Evolutionary conservation across 768 basidiomycete species (phyloP), one percentile per base, ranked within the genome.

Genomic region (Tremella yokohamensis): DNA sequence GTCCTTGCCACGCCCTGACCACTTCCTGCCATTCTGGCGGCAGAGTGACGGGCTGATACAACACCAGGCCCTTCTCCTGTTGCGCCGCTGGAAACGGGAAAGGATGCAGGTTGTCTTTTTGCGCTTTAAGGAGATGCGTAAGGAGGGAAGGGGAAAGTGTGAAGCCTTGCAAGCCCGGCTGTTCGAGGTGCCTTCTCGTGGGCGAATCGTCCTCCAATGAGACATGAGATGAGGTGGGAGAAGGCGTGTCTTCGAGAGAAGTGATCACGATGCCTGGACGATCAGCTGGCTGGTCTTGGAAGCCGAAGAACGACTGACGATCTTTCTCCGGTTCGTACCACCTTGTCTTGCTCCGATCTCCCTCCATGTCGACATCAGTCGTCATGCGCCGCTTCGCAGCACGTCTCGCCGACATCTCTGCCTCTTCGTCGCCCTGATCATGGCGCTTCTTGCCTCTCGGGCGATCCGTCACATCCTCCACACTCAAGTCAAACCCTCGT

Each of bases 321-420:
- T 72, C 70, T 56, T 66, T 69, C 49, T 72, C 70, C 39, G 68
- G 70, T 49, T 72, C 70, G 49, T 68, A 55, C 66, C 67, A 72
- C 25, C 40, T 42, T 8, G 65, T 69, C 24, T 53, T 53, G 9
- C 51, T 37, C 49, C 49, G 40, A n/a, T 59, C 34, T 42, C 56
- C 57, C 6, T 64, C 65, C 26, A 64, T 56, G 34, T 67, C 65
- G 60, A 64, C 57, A 37, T 65, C 70, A 51, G 45, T 49, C 55
- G 60, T 58, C 58, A 52, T 57, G n/a, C 47, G 37, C 52, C 52
- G 18, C 45, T 48, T 39, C 24, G 16, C 18, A 60, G 15, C 42
- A 48, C 44, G 24, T 40, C 38, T n/a, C 51, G 39, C 15, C 51
- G 15, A 26, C 38, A 20, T 48, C 60, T 54, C 8, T 24, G 49